Base-by-base conservation (phyloP, 805 yeast species). In the Kuraishia hungarica region DNA sequence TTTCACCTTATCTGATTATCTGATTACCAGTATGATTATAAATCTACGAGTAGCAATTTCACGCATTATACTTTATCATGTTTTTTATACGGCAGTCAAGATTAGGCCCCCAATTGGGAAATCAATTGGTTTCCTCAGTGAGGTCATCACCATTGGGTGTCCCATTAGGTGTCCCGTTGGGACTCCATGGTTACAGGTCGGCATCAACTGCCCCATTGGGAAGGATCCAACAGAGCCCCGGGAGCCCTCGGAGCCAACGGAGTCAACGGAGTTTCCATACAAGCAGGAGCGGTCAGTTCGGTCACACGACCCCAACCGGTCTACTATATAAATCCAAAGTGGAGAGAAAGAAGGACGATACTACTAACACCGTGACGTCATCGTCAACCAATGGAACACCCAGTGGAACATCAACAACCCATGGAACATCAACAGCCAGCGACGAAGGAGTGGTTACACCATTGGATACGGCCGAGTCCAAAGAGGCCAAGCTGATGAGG, bases 401-500 rank as follows among this genome's bases (percentile, higher is more conserved):
- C n/a, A n/a, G n/a, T n/a, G n/a, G n/a, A n/a, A 7, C 51, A 22
- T 48, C 29, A 15, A 3, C 43, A 13, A 7, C 43, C 15, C 11
- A n/a, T n/a, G n/a, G n/a, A n/a, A n/a, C 43, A 8, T 15, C 43
- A 35, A 35, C 43, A 4, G 43, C n/a, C 43, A 35, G 11, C 11
- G 43, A 35, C 17, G n/a, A 15, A 10, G 11, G 17, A 7, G 43
- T 35, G 43, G 17, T 35, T 7, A 35, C 43, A 10, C 43, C 43
- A 13, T 17, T 13, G 17, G 51, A 48, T 23, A 17, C 24, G 19
- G 19, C 51, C 6, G 51, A 50, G 23, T 29, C 26, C 48, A 61
- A 60, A 26, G 60, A 64, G 48, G 58, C 61, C 39, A 59, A 61
- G 17, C 51, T 70, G 3, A 53, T 63, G 48, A 59, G 62, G 50